Percentiles rank a stretch among this genome's conserved stretches.
These are phyloP conservation scores for Cutaneotrichosporon sp. DNA, from an alignment of 1,284 basidiomycete genomes.

Conservation along the genomic window DNA sequence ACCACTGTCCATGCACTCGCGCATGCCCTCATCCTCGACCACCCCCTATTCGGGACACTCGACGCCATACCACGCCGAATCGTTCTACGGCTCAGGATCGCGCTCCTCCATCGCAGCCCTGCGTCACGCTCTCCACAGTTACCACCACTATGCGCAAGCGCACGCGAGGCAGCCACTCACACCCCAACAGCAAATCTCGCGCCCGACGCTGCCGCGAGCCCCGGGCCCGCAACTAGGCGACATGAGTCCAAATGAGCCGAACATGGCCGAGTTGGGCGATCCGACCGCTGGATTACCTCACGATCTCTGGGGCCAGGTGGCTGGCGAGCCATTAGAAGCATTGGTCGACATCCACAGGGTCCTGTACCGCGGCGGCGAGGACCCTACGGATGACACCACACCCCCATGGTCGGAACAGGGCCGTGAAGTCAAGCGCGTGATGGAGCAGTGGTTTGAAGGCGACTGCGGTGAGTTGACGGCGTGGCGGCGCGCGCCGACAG, in stretches of 20 bases:
- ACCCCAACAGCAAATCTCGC: slow-evolving; percentile 3
- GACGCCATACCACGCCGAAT: slow-evolving; percentile 11
- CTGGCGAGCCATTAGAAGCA: slow-evolving; percentile 31
- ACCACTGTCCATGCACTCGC: slow-evolving; percentile 16
- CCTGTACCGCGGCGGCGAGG: slow-evolving; percentile 37
- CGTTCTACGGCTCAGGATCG: slow-evolving; percentile 12
- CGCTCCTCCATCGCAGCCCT: slow-evolving; percentile 18
- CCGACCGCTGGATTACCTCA: not conserved
- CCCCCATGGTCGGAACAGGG: slow-evolving; percentile 28
- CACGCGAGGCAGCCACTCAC: not conserved
- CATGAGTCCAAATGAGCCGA: not conserved
- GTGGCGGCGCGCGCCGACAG: too few species aligned
- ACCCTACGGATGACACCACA: slow-evolving; percentile 9
- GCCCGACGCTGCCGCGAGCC: not conserved
- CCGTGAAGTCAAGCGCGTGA: slow-evolving; percentile 32
- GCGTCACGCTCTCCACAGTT: slow-evolving; percentile 20
- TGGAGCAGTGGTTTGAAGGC: slow-evolving; percentile 40
- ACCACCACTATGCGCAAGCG: slow-evolving; percentile 11
- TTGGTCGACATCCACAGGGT: slow-evolving; percentile 43
- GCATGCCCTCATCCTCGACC: slow-evolving; percentile 8
- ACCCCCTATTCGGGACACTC: slow-evolving; percentile 9
- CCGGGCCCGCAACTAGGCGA: not conserved
- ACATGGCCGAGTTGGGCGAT: not conserved
- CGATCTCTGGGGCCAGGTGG: slow-evolving; percentile 9
- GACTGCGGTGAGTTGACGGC: slow-evolving; percentile 30